Conservation (phyloP, 2,329 filamentous ascomycete genomes). For the Colletotrichum salicis region DNA sequence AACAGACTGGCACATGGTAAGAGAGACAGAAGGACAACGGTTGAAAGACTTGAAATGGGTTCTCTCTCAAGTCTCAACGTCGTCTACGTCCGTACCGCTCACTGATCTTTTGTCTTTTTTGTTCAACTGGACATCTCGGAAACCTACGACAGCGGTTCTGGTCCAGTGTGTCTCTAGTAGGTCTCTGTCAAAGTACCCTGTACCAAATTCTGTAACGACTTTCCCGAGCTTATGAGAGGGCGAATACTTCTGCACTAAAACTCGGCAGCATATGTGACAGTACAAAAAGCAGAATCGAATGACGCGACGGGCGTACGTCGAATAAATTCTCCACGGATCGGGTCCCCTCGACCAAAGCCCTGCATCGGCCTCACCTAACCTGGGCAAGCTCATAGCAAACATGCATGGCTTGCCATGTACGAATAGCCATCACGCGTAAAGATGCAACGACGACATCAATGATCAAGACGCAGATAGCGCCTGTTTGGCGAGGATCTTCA, state of each 20-base stretch:
- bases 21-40: background rate
- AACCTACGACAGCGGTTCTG: background rate
- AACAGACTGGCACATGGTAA: background rate
- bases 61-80: conserved; percentile 8
- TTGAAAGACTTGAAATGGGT: background rate
- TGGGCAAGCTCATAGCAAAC: conserved; percentile 9
- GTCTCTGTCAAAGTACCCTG: background rate
- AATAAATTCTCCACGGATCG: background rate
- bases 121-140: background rate
- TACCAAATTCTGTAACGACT: background rate
- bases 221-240: background rate
- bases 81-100: background rate
- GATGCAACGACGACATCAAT: background rate
- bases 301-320: conserved; percentile 14
- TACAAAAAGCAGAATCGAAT: conserved; percentile 5
- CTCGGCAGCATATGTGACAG: conserved; percentile 1
- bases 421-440: background rate
- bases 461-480: background rate
- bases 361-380: background rate
- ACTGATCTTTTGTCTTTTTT: background rate
- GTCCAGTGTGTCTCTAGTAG: background rate
- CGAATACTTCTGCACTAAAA: conserved; percentile 9
- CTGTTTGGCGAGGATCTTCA: conserved; percentile 15
- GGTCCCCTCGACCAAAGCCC: background rate
- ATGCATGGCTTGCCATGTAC: background rate